Evolutionary conservation across 2,329 filamentous ascomycete genomes (phyloP).

Genomic region (Myriosclerotinia scirpicola): DNA sequence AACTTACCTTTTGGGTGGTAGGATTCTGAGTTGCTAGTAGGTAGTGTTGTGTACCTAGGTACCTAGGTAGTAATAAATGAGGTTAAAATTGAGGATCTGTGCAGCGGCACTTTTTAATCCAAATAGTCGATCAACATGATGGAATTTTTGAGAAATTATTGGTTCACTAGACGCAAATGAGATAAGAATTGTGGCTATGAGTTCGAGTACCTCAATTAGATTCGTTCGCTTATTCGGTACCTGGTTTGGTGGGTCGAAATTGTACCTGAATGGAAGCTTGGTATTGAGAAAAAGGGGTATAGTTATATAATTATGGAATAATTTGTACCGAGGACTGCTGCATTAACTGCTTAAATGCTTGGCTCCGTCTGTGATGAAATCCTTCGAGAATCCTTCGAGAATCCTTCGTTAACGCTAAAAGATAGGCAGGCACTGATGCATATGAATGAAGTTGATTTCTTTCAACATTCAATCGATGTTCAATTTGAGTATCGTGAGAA

Average conservation of each 20-base stretch:
- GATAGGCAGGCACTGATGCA: neutral
- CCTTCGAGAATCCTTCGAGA: neutral
- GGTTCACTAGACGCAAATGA: slow-evolving; percentile 11
- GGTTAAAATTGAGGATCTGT: slow-evolving; percentile 14
- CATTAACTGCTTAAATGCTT: neutral
- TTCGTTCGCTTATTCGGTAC: slow-evolving; percentile 7
- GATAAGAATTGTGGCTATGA: slow-evolving; percentile 18
- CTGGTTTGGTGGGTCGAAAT: neutral
- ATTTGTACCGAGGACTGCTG: neutral
- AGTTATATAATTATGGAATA: too few relatives aligned
- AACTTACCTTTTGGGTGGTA: neutral
- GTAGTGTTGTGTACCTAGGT: too few relatives aligned
- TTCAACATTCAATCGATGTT: neutral
- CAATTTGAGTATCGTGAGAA: neutral
- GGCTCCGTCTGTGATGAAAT: neutral
- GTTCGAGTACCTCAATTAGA: slow-evolving; percentile 4
- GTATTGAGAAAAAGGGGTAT: slow-evolving; percentile 4
- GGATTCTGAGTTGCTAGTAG: too few relatives aligned
- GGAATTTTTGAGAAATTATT: neutral
- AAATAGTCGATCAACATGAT: neutral
- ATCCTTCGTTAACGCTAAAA: neutral
- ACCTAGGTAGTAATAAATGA: slow-evolving; percentile 5
- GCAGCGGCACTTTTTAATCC: neutral
- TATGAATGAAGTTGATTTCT: neutral
- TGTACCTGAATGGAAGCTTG: slow-evolving; percentile 3